These are phyloP conservation scores for Penicillium sp. DNA, from an alignment of 2,329 filamentous ascomycete species.

Conservation along the genomic window DNA sequence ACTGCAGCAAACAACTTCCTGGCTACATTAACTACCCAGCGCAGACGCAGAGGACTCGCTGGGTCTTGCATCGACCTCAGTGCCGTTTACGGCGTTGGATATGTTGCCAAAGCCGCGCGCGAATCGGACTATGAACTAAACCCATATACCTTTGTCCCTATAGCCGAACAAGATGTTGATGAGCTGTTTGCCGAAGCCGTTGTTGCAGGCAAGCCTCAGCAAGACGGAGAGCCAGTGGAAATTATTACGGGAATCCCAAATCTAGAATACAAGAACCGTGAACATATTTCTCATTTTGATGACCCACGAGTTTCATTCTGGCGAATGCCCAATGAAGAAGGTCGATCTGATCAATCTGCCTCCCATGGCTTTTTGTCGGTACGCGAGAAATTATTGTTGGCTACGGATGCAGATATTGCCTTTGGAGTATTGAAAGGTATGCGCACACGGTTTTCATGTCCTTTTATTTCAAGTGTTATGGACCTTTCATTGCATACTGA, in stretches of 20 bases:
- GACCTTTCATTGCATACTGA: too few species aligned
- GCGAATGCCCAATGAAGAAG: not conserved
- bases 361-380: not conserved
- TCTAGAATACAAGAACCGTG: not conserved
- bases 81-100: conserved; percentile 26
- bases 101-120: conserved; percentile 11
- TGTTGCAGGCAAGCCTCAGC: conserved; percentile 36
- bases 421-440: not conserved
- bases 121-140: not conserved
- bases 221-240: conserved; percentile 15
- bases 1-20: conserved; percentile 21
- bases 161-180: conserved; percentile 44
- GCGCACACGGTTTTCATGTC: not conserved
- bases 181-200: conserved; percentile 53
- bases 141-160: conserved; percentile 27
- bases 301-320: not conserved
- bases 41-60: conserved; percentile 13
- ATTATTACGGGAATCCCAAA: conserved; percentile 20
- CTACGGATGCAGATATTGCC: not conserved
- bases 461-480: too few species aligned
- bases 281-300: not conserved
- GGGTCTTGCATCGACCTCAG: conserved; percentile 25
- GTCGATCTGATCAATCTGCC: not conserved
- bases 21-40: conserved; percentile 14
- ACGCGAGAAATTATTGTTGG: not conserved